Conservation (phyloP, 345 rosid species). For the Crucihimalaya himalaica region DNA sequence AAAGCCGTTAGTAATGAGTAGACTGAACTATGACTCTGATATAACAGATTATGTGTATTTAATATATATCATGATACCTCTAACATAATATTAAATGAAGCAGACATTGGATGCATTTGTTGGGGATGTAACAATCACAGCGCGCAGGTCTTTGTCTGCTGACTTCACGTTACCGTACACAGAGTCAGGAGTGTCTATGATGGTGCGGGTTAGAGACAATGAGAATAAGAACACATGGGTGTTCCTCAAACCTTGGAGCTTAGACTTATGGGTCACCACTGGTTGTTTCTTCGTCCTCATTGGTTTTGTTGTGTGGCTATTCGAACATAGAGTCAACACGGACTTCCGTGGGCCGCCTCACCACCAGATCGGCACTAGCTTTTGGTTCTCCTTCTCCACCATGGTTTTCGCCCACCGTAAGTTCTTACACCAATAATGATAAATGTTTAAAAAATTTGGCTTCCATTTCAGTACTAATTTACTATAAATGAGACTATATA, state of each 20-base stretch:
- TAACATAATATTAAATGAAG: background rate
- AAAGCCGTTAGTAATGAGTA: background rate
- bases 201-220: conserved; percentile 53
- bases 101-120: conserved; percentile 60
- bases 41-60: background rate
- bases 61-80: no score
- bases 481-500: background rate
- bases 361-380: conserved; percentile 39
- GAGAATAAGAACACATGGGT: conserved; percentile 55
- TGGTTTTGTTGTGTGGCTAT: conserved; percentile 68
- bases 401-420: conserved; percentile 41
- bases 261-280: conserved; percentile 65
- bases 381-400: conserved; percentile 45
- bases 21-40: background rate
- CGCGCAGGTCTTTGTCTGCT: conserved; percentile 47
- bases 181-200: conserved; percentile 71
- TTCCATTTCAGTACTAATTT: background rate
- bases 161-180: conserved; percentile 76
- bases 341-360: conserved; percentile 58
- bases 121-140: conserved; percentile 65
- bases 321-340: conserved; percentile 65
- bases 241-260: conserved; percentile 65
- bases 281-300: conserved; percentile 54
- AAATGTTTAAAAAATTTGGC: background rate
- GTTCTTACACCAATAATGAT: background rate